Percentiles rank a stretch among this genome's conserved stretches.
Conservation (phyloP, 108 stramenopile species). For the Fragilariopsis cylindrus region DNA sequence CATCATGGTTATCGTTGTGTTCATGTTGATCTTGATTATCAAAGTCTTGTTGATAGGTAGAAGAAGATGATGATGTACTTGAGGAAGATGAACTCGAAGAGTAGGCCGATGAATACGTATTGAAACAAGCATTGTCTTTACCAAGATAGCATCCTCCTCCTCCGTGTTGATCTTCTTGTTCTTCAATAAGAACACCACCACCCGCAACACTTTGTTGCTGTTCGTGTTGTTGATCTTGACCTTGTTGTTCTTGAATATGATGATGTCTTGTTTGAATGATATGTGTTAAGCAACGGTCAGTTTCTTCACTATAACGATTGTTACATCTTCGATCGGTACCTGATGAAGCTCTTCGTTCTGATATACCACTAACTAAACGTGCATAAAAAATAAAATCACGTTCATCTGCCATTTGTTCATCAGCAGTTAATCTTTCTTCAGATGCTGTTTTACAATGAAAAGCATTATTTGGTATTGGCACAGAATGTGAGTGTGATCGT, state of each 20-base stretch:
- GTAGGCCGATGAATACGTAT: neutral
- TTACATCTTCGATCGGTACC: neutral
- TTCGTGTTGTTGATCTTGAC: neutral
- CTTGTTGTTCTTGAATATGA: neutral
- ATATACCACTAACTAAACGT: conserved; percentile 49
- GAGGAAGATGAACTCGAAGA: neutral
- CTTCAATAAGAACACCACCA: conserved; percentile 10
- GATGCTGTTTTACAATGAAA: too few species aligned
- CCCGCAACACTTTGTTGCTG: too few species aligned
- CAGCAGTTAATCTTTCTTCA: conserved; percentile 9
- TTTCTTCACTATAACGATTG: conserved; percentile 9
- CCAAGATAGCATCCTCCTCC: neutral
- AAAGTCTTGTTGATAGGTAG: conserved; percentile 11
- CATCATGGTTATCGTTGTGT: neutral
- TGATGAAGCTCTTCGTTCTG: neutral
- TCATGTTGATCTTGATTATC: neutral
- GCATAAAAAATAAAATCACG: conserved; percentile 47
- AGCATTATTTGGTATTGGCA: too few species aligned
- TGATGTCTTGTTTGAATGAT: conserved; percentile 10
- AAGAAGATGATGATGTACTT: neutral
- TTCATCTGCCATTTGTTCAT: conserved; percentile 47
- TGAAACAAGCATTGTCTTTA: neutral
- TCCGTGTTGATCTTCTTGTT: too few species aligned
- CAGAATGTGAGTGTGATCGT: too few species aligned
- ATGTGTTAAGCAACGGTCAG: neutral